A percentile compares a stretch with the other conserved stretches of the same genome.
Conservation (phyloP, 2,329 filamentous ascomycete species). For the Alternaria hordeiaustralica region DNA sequence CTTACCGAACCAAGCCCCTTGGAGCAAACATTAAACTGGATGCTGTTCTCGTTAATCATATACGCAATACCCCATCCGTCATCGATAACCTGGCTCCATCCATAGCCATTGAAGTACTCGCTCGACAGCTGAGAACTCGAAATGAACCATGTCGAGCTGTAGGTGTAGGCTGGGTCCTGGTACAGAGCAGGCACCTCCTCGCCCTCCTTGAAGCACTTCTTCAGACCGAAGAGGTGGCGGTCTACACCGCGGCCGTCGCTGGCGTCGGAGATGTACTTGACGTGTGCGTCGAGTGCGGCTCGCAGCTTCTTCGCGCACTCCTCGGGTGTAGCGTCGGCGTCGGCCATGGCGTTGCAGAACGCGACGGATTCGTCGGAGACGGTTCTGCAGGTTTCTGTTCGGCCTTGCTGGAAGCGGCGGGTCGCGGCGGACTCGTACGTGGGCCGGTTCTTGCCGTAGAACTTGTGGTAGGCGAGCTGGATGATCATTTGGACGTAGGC, state of each 20-base stretch:
- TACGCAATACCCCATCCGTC: conserved; percentile 97
- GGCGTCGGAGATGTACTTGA: conserved; percentile 89
- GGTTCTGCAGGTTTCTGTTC: conserved; percentile 92
- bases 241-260: conserved; percentile 94
- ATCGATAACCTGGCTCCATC: conserved; percentile 97
- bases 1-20: conserved; percentile 80
- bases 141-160: conserved; percentile 88
- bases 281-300: conserved; percentile 79
- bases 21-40: conserved; percentile 98
- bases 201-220: conserved; percentile 82
- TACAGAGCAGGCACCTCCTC: conserved; percentile 84
- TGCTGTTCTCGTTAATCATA: conserved; percentile 99
- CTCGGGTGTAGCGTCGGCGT: conserved; percentile 68
- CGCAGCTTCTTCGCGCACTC: conserved; percentile 78
- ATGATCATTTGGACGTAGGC: conserved; percentile 99
- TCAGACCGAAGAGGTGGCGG: conserved; percentile 94
- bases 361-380: conserved; percentile 91
- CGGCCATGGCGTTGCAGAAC: conserved; percentile 87
- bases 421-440: conserved; percentile 98
- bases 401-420: conserved; percentile 92
- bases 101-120: conserved; percentile 99
- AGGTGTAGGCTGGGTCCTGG: conserved; percentile 82
- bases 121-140: conserved; percentile 88
- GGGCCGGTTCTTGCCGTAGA: conserved; percentile 97
- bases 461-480: conserved; percentile 97